Conservation (phyloP, 2,329 filamentous ascomycete species). For the Tolypocladium guangdongense region DNA sequence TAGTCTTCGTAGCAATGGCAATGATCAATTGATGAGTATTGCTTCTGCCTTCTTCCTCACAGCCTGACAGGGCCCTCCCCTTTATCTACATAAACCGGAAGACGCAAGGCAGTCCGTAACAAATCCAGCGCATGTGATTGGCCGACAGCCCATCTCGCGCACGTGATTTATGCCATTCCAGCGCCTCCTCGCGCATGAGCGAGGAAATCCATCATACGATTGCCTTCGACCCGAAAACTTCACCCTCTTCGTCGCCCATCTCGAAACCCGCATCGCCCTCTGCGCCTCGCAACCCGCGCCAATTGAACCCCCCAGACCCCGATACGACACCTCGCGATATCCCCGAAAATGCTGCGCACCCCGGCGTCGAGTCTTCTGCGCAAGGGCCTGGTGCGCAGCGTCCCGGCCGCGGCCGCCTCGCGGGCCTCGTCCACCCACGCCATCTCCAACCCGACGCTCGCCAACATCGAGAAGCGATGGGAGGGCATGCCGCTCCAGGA, state of each 20-base stretch:
- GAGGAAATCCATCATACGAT: conserved; percentile 18
- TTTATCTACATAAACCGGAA: too few relatives aligned
- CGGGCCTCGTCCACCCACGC: conserved; percentile 66
- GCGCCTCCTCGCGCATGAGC: neutral
- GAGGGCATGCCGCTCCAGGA: conserved; percentile 95
- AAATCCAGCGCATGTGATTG: neutral
- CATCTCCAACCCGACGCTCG: conserved; percentile 94
- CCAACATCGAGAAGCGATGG: conserved; percentile 99
- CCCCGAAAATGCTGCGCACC: conserved; percentile 42
- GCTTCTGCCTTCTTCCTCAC: too few relatives aligned
- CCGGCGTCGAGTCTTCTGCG: conserved; percentile 42
- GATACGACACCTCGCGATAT: conserved; percentile 8
- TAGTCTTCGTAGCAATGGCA: too few relatives aligned
- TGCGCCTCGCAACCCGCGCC: conserved; percentile 12
- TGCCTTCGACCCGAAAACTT: conserved; percentile 13
- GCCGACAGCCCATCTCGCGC: neutral
- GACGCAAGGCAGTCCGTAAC: neutral
- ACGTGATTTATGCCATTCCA: neutral
- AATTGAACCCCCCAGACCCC: conserved; percentile 20
- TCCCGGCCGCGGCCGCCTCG: conserved; percentile 33
- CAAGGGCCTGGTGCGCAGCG: conserved; percentile 32
- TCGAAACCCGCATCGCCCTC: conserved; percentile 4
- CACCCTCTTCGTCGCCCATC: conserved; percentile 11
- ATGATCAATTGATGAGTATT: too few relatives aligned
- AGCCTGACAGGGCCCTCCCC: too few relatives aligned